Base-by-base conservation (phyloP, 1,139 yeast species). In the Candida neerlandica region DNA sequence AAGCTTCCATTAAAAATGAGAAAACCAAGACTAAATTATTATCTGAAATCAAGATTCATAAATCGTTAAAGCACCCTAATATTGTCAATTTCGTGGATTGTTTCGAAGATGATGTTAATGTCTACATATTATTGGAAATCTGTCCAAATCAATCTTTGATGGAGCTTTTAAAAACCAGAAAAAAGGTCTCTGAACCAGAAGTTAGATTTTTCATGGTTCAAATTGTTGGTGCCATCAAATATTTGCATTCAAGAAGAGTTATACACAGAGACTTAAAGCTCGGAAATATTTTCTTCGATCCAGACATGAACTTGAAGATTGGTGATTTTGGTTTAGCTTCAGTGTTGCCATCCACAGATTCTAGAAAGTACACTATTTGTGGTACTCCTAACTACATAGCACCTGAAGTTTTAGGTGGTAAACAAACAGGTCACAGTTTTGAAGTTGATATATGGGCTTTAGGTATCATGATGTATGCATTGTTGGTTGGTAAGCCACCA, bases 371-470 rank as follows among this genome's bases (percentile, higher is more conserved):
- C 64, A 92, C 99, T 45, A 89, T 94, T 50, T 94, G 99, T 69
- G 99, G 99, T 50, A 94, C 99, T 14, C 99, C 99, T 52, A 94
- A 94, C 70, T 94, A 94, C 66, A 94, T 94, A 65, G 97, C 98
- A 0, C 99, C 99, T 9, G 99, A 94, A 70, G 96, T 94, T 14
- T 76, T 94, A 56, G 89, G 91, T 44, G 96, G 97, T 26, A 89
- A 90, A 62, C 82, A 79, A 48, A 83, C 86, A 29, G 98, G 97
- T 3, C 98, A 94, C 68, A 85, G 96, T 50, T 91, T 85, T 64
- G 97, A 91, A 67, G 97, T 91, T 39, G 99, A 94, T 66, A 82
- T 90, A 57, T 94, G 99, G 99, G 96, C 98, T 6, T 84, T 91
- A 59, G 99, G 99, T 53, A 89, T 94, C 52, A 94, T 94, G 90